phyloP scores from a whole-genome alignment of 2,329 filamentous ascomycete species.

The Claviceps cyperi region DNA sequence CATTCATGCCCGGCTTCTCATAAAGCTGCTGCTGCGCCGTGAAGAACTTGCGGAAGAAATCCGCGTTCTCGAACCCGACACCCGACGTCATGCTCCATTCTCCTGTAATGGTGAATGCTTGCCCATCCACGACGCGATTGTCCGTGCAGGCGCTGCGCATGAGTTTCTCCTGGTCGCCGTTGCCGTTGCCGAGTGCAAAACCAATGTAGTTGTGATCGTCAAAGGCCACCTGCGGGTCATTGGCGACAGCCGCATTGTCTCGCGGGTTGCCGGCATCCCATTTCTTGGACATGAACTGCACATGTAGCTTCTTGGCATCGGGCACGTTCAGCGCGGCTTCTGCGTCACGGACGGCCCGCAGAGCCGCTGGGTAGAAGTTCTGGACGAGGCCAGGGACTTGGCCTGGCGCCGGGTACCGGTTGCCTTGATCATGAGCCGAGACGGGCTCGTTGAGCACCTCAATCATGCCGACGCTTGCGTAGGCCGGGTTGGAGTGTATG shows the following conservation, averaged over 20 bases:
- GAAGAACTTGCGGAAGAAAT: slow-evolving; percentile 42
- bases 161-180: slow-evolving; percentile 9
- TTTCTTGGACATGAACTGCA: slow-evolving; percentile 31
- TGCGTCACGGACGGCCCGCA: slow-evolving; percentile 12
- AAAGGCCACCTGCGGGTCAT: slow-evolving; percentile 33
- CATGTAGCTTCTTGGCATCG: slow-evolving; percentile 21
- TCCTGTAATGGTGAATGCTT: slow-evolving; percentile 31
- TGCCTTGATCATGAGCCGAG: slow-evolving; percentile 8
- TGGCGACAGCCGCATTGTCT: slow-evolving; percentile 4
- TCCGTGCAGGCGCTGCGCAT: slow-evolving; percentile 27
- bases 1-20: slow-evolving; percentile 30
- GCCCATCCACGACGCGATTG: slow-evolving; percentile 24
- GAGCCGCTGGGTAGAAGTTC: slow-evolving; percentile 11
- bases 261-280: slow-evolving; percentile 34
- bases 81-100: slow-evolving; percentile 40
- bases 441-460: slow-evolving; percentile 37
- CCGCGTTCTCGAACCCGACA: slow-evolving; percentile 26
- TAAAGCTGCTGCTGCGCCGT: slow-evolving; percentile 40
- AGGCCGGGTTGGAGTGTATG: slow-evolving; percentile 33
- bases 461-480: slow-evolving; percentile 43
- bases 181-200: slow-evolving; percentile 4
- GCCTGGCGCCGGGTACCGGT: slow-evolving; percentile 12
- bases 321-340: slow-evolving; percentile 9
- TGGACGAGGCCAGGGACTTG: slow-evolving; percentile 10
- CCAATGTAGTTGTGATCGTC: slow-evolving; percentile 40